Evolutionary conservation across 805 yeast genomes (phyloP).

Genomic region (Nakazawaea anatomiae): DNA sequence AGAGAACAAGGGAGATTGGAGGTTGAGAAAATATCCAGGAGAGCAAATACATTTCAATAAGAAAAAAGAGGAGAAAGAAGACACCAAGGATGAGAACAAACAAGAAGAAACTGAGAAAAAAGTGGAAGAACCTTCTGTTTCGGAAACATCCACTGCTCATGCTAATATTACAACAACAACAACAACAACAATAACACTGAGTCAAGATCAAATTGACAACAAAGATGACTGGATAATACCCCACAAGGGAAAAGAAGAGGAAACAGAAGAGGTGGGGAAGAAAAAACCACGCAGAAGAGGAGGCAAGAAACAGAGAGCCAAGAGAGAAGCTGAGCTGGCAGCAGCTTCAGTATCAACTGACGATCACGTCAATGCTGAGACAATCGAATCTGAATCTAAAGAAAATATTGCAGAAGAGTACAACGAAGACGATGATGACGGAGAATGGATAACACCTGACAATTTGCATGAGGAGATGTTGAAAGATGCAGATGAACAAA

Average conservation of each 20-base stretch:
- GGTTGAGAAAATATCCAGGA: conserved; percentile 71
- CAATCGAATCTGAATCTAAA: background rate
- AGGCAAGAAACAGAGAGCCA: conserved; percentile 58
- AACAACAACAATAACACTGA: too few species aligned
- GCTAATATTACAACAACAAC: too few species aligned
- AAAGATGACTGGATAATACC: conserved; percentile 11
- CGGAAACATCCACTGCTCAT: too few species aligned
- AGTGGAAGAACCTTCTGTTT: background rate
- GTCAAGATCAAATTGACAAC: background rate
- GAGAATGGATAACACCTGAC: conserved; percentile 90
- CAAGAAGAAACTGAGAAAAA: conserved; percentile 12
- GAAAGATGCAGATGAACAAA: conserved; percentile 62
- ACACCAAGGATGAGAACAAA: conserved; percentile 14
- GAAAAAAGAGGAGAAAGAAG: conserved; percentile 13
- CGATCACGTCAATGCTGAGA: background rate
- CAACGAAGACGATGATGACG: conserved; percentile 77
- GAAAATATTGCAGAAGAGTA: conserved; percentile 36
- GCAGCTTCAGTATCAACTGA: conserved; percentile 14
- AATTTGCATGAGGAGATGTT: conserved; percentile 66
- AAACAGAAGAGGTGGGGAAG: conserved; percentile 14
- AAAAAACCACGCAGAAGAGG: conserved; percentile 54
- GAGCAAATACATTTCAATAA: conserved; percentile 32
- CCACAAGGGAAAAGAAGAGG: conserved; percentile 2
- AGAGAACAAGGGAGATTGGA: conserved; percentile 59
- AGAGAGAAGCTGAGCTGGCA: conserved; percentile 37